A percentile compares a stretch with the other conserved stretches of the same genome.
Conservation (phyloP, 2,329 filamentous ascomycete species). For the Ilyonectria destructans region DNA sequence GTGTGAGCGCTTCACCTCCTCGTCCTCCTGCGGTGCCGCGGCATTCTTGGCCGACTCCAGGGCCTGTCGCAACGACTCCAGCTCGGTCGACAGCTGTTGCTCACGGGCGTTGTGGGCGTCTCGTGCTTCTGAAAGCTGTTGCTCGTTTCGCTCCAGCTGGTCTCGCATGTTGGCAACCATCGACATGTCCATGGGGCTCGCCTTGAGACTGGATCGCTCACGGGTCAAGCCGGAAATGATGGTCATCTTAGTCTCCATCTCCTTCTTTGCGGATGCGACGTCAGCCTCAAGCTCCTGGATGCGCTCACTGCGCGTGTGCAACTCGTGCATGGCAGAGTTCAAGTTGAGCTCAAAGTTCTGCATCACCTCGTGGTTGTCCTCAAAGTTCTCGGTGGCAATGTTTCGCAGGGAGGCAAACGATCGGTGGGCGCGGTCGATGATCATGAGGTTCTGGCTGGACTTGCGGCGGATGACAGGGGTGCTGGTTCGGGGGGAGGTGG, state of each 20-base stretch:
- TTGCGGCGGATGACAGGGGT: slow-evolving; percentile 91
- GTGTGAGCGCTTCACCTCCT: slow-evolving; percentile 59
- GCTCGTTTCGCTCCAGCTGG: slow-evolving; percentile 90
- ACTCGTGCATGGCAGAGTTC: slow-evolving; percentile 92
- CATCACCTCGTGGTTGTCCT: slow-evolving; percentile 85
- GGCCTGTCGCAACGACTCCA: slow-evolving; percentile 77
- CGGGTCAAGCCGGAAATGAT: slow-evolving; percentile 95
- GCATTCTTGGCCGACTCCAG: slow-evolving; percentile 55
- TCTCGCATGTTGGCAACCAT: slow-evolving; percentile 90
- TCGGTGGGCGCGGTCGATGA: slow-evolving; percentile 91
- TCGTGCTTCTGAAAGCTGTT: slow-evolving; percentile 81
- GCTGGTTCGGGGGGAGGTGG: slow-evolving; percentile 74
- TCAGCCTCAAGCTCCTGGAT: slow-evolving; percentile 93
- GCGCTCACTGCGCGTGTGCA: slow-evolving; percentile 88
- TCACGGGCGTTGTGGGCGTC: slow-evolving; percentile 83
- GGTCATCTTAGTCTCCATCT: slow-evolving; percentile 97
- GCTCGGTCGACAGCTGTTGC: slow-evolving; percentile 79
- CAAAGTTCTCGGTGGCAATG: slow-evolving; percentile 89
- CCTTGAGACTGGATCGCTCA: slow-evolving; percentile 91
- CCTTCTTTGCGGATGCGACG: slow-evolving; percentile 86
- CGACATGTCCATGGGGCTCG: slow-evolving; percentile 89
- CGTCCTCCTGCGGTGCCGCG: slow-evolving; percentile 51
- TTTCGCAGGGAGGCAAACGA: slow-evolving; percentile 92
- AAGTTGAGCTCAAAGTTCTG: slow-evolving; percentile 95
- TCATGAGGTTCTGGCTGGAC: slow-evolving; percentile 90